Evolutionary conservation across 139 green algal genomes (phyloP).

Genomic region (Axilococcus clingmanii): DNA sequence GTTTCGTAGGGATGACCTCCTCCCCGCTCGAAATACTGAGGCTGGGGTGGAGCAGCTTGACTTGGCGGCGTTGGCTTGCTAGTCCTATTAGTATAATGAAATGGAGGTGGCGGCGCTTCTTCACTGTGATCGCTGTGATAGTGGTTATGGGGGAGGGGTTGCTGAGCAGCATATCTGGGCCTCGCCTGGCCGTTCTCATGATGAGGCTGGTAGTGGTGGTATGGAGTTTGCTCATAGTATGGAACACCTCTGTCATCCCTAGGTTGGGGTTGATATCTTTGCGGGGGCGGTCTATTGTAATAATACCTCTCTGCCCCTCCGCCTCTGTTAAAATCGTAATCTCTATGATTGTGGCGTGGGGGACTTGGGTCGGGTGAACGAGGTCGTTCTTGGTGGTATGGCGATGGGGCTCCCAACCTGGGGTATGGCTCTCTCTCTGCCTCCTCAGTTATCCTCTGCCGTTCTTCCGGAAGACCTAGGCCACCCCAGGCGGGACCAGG

Average conservation of each 20-base stretch:
- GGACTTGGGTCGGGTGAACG: not conserved
- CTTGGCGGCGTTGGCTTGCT: no score
- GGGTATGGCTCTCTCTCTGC: slow-evolving; percentile 28
- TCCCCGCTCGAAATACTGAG: not conserved
- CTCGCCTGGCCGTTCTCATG: not conserved
- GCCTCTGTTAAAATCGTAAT: slow-evolving; percentile 11
- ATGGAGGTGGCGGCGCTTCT: no score
- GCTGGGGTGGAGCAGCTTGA: not conserved
- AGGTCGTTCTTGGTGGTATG: not conserved
- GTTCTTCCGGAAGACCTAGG: slow-evolving; percentile 22
- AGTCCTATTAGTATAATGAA: no score
- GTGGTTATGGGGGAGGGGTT: no score
- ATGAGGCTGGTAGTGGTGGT: not conserved
- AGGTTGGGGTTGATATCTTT: not conserved
- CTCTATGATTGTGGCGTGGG: not conserved
- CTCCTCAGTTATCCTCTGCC: slow-evolving; percentile 11
- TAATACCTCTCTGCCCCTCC: not conserved
- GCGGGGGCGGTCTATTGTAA: not conserved
- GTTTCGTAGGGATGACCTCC: no score
- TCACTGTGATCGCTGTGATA: no score
- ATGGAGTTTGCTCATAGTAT: not conserved
- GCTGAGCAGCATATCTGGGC: not conserved
- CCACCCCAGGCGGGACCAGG: slow-evolving; percentile 25
- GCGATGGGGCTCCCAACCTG: not conserved
- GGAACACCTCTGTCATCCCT: not conserved